A percentile compares a stretch with the other conserved stretches of the same genome.
Conservation (phyloP, 257 asterid species). For the Solanum etuberosum region DNA sequence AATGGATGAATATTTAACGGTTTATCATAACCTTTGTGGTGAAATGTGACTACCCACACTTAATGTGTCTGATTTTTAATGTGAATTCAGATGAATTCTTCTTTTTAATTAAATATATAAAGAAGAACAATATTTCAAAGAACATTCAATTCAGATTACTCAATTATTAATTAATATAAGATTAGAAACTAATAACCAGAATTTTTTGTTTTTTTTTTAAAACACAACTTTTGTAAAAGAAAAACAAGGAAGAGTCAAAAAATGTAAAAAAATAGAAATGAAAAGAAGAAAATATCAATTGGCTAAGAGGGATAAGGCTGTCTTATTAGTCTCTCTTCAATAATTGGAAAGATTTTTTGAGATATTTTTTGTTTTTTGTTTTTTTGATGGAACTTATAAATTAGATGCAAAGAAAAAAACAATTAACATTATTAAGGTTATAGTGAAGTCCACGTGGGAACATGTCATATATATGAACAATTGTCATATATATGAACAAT, state of each 20-base stretch:
- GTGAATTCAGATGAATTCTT: background rate
- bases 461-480: background rate
- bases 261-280: background rate
- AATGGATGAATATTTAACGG: too few species aligned
- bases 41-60: background rate
- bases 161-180: background rate
- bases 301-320: background rate
- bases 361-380: background rate
- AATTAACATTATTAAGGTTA: background rate
- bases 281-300: background rate
- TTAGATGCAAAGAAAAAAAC: background rate
- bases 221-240: background rate
- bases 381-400: background rate
- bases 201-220: too few species aligned
- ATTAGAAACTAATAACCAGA: too few species aligned
- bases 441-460: background rate
- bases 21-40: background rate
- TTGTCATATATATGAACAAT: background rate
- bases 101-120: background rate
- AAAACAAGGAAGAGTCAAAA: background rate
- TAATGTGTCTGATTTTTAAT: too few species aligned
- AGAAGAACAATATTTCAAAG: background rate
- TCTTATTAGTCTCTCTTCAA: background rate
- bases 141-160: background rate
- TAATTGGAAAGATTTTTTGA: background rate